A percentile compares a stretch with the other conserved stretches of the same genome.
These are phyloP conservation scores for Ilex paraguariensis DNA, from an alignment of 305 asterid species.

Conservation along the genomic window DNA sequence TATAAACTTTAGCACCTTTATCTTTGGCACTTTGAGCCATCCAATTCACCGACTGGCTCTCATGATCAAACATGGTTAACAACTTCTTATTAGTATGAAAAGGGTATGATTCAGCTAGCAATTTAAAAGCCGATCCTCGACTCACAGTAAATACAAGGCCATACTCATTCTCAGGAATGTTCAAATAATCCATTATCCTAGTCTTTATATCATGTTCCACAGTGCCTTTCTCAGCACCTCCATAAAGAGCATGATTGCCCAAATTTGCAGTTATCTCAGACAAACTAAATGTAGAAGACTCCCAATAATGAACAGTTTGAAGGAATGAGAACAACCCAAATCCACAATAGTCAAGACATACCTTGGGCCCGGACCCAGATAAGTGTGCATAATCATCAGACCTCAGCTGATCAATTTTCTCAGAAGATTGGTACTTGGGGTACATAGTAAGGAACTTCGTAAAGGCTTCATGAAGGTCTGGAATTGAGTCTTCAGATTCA, in stretches of 20 bases:
- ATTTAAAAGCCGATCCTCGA: slow-evolving; percentile 86
- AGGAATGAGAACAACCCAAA: slow-evolving; percentile 89
- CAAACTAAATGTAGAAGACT: slow-evolving; percentile 79
- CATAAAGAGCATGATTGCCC: slow-evolving; percentile 89
- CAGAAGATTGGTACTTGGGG: slow-evolving; percentile 73
- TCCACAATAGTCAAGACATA: slow-evolving; percentile 94
- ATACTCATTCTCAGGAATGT: slow-evolving; percentile 92
- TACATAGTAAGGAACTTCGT: slow-evolving; percentile 85
- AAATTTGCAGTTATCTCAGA: slow-evolving; percentile 92
- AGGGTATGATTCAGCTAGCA: slow-evolving; percentile 91
- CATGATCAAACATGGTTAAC: slow-evolving; percentile 96
- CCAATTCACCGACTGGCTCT: slow-evolving; percentile 92
- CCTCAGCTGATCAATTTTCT: slow-evolving; percentile 84
- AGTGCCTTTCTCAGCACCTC: slow-evolving; percentile 83
- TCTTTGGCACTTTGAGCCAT: slow-evolving; percentile 89
- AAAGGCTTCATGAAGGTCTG: slow-evolving; percentile 61
- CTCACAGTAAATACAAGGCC: slow-evolving; percentile 96
- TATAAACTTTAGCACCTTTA: slow-evolving; percentile 92
- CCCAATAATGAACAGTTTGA: slow-evolving; percentile 86
- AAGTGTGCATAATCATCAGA: slow-evolving; percentile 80
- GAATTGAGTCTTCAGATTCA: slow-evolving; percentile 54
- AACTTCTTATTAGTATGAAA: slow-evolving; percentile 77
- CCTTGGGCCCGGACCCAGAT: slow-evolving; percentile 52
- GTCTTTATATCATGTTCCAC: slow-evolving; percentile 81
- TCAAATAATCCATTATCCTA: slow-evolving; percentile 86